A percentile compares a stretch with the other conserved stretches of the same genome.
These are phyloP conservation scores for Saccharomyces mikatae DNA, from an alignment of 805 yeast species.

Conservation along the genomic window DNA sequence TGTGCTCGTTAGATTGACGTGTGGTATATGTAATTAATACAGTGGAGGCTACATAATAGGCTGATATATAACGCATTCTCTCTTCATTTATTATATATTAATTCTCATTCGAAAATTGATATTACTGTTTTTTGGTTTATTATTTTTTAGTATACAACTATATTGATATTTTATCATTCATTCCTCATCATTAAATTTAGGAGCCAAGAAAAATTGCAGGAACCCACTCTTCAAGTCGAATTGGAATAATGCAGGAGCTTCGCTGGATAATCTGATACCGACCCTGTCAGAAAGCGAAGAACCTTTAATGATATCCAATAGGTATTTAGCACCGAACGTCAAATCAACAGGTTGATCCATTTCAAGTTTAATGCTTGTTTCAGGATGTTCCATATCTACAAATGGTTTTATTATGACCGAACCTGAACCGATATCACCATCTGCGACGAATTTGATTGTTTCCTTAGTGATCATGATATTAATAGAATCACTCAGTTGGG, in stretches of 20 bases:
- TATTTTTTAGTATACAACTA: background rate
- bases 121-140: background rate
- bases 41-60: background rate
- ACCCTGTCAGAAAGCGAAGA: conserved; percentile 68
- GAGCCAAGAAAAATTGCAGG: conserved; percentile 92
- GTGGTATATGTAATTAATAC: background rate
- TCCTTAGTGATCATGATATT: conserved; percentile 84
- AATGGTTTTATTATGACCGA: conserved; percentile 77
- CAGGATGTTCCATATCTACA: conserved; percentile 74
- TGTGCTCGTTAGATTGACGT: conserved; percentile 57
- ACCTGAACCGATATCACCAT: conserved; percentile 89
- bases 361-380: conserved; percentile 63
- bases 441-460: conserved; percentile 79
- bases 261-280: conserved; percentile 79
- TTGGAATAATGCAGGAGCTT: conserved; percentile 90
- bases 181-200: conserved; percentile 91
- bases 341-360: conserved; percentile 81
- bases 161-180: conserved; percentile 18
- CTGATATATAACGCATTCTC: background rate
- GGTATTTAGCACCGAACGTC: conserved; percentile 85
- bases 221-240: conserved; percentile 81
- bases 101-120: background rate
- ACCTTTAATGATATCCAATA: conserved; percentile 87
- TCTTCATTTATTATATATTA: background rate
- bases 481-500: conserved; percentile 78